A percentile compares a stretch with the other conserved stretches of the same genome.
phyloP scores from a whole-genome alignment of 345 rosid genomes.

The Citrus unshiu region DNA sequence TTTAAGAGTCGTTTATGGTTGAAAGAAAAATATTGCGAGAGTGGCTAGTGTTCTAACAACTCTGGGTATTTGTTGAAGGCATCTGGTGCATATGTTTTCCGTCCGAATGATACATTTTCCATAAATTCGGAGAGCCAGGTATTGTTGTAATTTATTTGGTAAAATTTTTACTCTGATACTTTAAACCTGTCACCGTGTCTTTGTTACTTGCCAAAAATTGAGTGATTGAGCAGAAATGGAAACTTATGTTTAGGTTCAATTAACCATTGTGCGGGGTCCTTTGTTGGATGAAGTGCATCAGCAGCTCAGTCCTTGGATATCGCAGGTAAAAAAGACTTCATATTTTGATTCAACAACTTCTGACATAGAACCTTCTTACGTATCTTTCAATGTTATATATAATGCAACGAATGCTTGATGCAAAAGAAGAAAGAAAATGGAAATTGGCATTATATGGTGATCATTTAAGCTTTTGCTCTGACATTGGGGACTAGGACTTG shows the following conservation, averaged over 20 bases:
- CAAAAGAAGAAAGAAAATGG: background rate
- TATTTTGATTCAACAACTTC: constrained; percentile 8
- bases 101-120: constrained; percentile 61
- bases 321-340: constrained; percentile 52
- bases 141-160: constrained; percentile 13
- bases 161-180: background rate
- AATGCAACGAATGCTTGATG: background rate
- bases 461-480: background rate
- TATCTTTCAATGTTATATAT: background rate
- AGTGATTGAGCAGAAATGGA: constrained; percentile 11
- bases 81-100: constrained; percentile 93
- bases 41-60: background rate
- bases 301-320: constrained; percentile 69
- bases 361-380: background rate
- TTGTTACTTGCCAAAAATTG: background rate
- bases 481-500: background rate
- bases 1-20: constrained; percentile 6
- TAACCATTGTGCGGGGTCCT: constrained; percentile 68
- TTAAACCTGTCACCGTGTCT: background rate
- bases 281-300: constrained; percentile 87
- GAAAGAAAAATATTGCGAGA: background rate
- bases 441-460: background rate
- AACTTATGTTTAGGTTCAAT: constrained; percentile 42
- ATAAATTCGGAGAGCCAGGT: constrained; percentile 56
- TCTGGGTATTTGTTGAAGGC: constrained; percentile 47